Conservation (phyloP, 176 grass and related monocot genomes). For the Carex littledalei region DNA sequence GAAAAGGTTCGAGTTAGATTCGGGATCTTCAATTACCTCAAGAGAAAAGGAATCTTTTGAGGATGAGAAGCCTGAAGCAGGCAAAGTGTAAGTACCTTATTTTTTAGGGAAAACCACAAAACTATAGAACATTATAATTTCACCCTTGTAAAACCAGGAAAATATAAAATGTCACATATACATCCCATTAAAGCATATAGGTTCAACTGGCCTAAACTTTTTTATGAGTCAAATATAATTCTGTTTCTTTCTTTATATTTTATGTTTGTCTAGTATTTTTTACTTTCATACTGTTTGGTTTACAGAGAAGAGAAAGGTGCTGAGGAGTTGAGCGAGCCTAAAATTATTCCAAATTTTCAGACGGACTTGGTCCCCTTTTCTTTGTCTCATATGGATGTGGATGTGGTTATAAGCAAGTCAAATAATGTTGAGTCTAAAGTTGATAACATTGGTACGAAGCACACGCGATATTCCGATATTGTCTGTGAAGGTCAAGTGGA, state of each 20-base stretch:
- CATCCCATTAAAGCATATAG: background rate
- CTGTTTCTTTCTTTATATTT: constrained; percentile 13
- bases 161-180: background rate
- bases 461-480: background rate
- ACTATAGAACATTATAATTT: background rate
- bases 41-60: background rate
- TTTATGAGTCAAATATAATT: background rate
- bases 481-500: background rate
- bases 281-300: constrained; percentile 29
- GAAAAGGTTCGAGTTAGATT: constrained; percentile 6
- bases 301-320: constrained; percentile 17
- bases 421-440: background rate
- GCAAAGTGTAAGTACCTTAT: constrained; percentile 2
- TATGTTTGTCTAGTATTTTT: background rate
- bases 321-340: constrained; percentile 17
- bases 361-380: constrained; percentile 56
- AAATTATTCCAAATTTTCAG: constrained; percentile 31
- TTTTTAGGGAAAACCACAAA: background rate
- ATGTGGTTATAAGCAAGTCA: constrained; percentile 13
- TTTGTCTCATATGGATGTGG: background rate
- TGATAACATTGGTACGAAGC: background rate
- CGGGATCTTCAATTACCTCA: background rate
- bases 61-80: background rate
- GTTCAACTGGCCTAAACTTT: background rate
- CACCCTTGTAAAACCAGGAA: background rate